Evolutionary conservation across 768 basidiomycete genomes (phyloP), one percentile per base, ranked within the genome.

Genomic region (Chlorophyllum brunneum): DNA sequence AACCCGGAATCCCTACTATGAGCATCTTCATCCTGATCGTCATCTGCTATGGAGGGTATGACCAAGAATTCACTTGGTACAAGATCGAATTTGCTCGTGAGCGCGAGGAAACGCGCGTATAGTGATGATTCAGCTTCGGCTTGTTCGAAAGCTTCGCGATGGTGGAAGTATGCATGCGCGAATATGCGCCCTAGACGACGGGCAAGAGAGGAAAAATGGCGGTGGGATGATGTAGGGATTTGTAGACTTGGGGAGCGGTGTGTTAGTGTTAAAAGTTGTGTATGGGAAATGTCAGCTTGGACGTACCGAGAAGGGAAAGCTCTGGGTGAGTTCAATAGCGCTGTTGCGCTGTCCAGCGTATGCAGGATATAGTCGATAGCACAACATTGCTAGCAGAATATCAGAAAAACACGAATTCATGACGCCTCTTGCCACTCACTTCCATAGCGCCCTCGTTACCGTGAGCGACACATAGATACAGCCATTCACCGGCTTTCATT

Each of bases 401-500:
- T 22, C 34, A 15, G 39, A 49, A 24, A 53, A 23, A 16, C 11
- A 5, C 24, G 37, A 48, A 48, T 9, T 24, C 24, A 47, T 33
- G 31, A 47, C 16, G 16, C 10, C 36, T 44, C 44, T 27, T 3
- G 15, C 9, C 29, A 62, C 79, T 40, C 59, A 89, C 90, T 81
- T 92, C 91, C 82, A 90, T 88, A 44, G 85, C 81, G 8, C 86
- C 86, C 52, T 90, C 89, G 61, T 85, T 90, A 18, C 91, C 92
- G 67, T 98, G 94, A 0, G 93, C 95, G 33, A 95, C 93, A 59
- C 95, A 98, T 5, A 98, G 72, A 68, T 97, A 98, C 24, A 92
- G 77, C 95, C 95, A 98, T 73, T 98, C 92, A 50, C 91, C 92
- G n/a, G 95, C 94, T 67, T 95, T 95, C 95, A 99, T 99, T 70